These are phyloP conservation scores for Rhodotorula sp. DNA, from an alignment of 1,284 basidiomycete genomes.

Conservation along the genomic window DNA sequence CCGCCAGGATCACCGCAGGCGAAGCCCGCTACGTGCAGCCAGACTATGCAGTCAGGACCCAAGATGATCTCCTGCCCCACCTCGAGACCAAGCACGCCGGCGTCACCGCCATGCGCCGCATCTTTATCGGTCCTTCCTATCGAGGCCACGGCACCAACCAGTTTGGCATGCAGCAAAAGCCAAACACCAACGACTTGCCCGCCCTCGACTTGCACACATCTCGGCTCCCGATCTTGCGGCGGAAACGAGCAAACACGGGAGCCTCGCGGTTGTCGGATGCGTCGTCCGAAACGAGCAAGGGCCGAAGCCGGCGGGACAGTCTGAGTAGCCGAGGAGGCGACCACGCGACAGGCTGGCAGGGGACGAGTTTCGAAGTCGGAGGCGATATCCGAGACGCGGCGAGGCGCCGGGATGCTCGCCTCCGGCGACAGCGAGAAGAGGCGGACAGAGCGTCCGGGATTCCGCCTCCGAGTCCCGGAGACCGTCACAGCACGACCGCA, in stretches of 20 bases:
- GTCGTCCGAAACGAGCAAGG: background rate
- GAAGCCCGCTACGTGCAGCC: constrained; percentile 5
- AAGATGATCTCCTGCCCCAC: background rate
- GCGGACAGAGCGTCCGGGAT: background rate
- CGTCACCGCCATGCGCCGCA: constrained; percentile 1
- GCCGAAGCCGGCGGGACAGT: background rate
- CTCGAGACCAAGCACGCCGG: constrained; percentile 28
- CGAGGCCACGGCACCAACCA: background rate
- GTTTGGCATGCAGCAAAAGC: background rate
- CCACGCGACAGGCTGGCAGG: constrained; percentile 18
- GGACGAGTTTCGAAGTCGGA: constrained; percentile 33
- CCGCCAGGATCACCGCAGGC: background rate
- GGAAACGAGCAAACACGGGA: background rate
- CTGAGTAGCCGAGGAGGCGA: background rate
- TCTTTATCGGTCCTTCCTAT: constrained; percentile 35
- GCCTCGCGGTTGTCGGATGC: background rate
- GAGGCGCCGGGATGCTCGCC: constrained; percentile 17
- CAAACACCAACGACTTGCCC: background rate
- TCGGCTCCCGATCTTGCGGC: background rate
- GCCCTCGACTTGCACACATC: background rate
- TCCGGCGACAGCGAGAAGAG: constrained; percentile 15
- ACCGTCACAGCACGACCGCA: background rate
- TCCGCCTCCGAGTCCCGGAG: background rate
- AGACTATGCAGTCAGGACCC: constrained; percentile 9
- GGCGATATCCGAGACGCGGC: constrained; percentile 30